These are phyloP conservation scores for Aurantiochytrium sp. DNA, from an alignment of 108 stramenopile species.

Conservation along the genomic window DNA sequence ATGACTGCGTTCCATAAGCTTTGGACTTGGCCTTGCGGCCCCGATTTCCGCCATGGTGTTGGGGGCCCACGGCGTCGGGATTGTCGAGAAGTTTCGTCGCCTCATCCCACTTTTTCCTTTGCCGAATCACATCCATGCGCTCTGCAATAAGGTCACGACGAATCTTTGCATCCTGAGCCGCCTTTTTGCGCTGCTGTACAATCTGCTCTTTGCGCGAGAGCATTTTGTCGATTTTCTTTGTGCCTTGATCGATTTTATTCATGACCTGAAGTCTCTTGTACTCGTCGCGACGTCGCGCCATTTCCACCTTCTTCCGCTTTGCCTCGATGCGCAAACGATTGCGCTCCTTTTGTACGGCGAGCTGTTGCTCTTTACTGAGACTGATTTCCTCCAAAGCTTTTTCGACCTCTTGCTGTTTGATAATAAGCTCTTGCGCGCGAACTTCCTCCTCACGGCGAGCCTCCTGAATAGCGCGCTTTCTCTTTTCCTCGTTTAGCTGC, in stretches of 20 bases:
- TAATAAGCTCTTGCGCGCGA: slow-evolving; percentile 36
- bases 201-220: slow-evolving; percentile 31
- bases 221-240: slow-evolving; percentile 46
- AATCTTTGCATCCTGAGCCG: not conserved
- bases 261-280: slow-evolving; percentile 52
- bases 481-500: slow-evolving; percentile 30
- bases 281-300: slow-evolving; percentile 54
- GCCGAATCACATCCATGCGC: not conserved
- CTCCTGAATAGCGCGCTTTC: slow-evolving; percentile 18
- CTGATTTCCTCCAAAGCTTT: slow-evolving; percentile 18
- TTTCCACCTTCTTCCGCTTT: slow-evolving; percentile 60
- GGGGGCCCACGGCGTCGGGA: not conserved
- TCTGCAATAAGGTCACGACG: not conserved
- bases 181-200: not conserved
- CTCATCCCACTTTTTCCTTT: slow-evolving; percentile 6
- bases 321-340: slow-evolving; percentile 47
- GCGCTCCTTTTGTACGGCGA: slow-evolving; percentile 30
- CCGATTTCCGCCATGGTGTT: not conserved
- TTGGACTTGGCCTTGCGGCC: not conserved
- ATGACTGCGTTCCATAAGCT: not conserved
- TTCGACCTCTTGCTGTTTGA: slow-evolving; percentile 43
- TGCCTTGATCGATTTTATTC: slow-evolving; percentile 49
- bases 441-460: slow-evolving; percentile 43
- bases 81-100: not conserved
- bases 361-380: not conserved